phyloP scores from a whole-genome alignment of 225 moss, liverwort and hornwort genomes.

The Polytrichum formosum region DNA sequence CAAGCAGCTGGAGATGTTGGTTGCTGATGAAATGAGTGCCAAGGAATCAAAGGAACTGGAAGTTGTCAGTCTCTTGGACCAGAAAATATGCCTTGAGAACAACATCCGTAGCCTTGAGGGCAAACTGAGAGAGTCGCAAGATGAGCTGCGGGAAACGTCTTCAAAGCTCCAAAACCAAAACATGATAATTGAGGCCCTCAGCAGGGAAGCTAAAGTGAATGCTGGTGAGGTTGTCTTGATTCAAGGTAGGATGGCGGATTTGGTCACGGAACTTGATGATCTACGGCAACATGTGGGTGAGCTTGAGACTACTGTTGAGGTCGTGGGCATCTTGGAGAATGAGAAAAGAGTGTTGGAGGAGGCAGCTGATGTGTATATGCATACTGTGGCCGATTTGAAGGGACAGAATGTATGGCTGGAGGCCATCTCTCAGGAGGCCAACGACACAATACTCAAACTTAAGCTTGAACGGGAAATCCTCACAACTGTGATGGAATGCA shows the following conservation, averaged over 20 bases:
- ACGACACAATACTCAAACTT: background rate
- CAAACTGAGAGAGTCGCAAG: conserved; percentile 9
- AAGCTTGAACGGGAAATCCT: conserved; percentile 20
- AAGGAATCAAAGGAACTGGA: conserved; percentile 32
- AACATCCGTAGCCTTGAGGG: conserved; percentile 13
- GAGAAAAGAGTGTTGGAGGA: background rate
- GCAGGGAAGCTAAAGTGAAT: conserved; percentile 14
- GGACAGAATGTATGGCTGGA: background rate
- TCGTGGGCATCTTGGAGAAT: background rate
- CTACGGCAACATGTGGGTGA: conserved; percentile 18
- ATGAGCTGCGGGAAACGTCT: conserved; percentile 5
- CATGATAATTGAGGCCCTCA: conserved; percentile 12
- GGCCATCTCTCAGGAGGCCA: background rate
- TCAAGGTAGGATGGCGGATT: conserved; percentile 14
- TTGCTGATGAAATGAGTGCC: conserved; percentile 10
- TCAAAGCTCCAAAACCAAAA: conserved; percentile 16
- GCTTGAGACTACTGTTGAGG: conserved; percentile 14
- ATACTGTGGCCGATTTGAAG: background rate
- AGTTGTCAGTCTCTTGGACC: conserved; percentile 20
- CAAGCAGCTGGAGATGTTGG: conserved; percentile 28
- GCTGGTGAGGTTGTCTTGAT: conserved; percentile 8
- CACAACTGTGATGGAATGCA: conserved; percentile 31
- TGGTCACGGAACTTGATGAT: conserved; percentile 15
- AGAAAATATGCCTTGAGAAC: conserved; percentile 15
- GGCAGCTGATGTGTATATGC: background rate